A percentile compares a stretch with the other conserved stretches of the same genome.
phyloP scores from a whole-genome alignment of 148 eudicot genomes.

The Rhododendron vialii region DNA sequence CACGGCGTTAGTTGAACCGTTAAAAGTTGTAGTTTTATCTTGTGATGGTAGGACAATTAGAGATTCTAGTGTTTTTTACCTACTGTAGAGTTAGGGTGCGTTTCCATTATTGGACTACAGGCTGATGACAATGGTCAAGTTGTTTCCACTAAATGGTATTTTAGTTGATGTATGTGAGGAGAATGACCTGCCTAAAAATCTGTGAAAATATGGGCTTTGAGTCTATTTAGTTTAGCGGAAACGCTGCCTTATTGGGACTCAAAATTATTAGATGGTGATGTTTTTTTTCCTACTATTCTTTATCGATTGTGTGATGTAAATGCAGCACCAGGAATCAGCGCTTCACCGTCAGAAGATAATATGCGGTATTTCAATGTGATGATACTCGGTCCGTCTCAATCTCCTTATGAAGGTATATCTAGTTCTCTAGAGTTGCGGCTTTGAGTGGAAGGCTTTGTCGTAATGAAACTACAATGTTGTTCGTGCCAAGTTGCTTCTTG shows the following conservation, averaged over 20 bases:
- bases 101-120: no score
- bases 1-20: neutral
- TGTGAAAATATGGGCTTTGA: no score
- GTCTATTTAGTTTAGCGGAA: no score
- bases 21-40: neutral
- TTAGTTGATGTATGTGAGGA: no score
- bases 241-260: neutral
- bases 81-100: neutral
- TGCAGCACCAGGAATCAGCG: conserved; percentile 93
- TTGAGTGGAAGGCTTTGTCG: neutral
- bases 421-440: neutral
- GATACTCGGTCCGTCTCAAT: conserved; percentile 89
- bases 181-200: no score
- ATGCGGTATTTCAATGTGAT: conserved; percentile 87
- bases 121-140: no score
- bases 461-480: neutral
- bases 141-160: no score
- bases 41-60: neutral
- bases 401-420: conserved; percentile 81
- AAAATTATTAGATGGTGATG: neutral
- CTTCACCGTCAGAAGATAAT: conserved; percentile 90
- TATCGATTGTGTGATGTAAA: conserved; percentile 10
- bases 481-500: neutral
- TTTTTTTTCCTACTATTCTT: neutral
- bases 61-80: neutral